A percentile compares a stretch with the other conserved stretches of the same genome.
These are phyloP conservation scores for Arthrobotrys megalospora DNA, from an alignment of 2,329 filamentous ascomycete genomes.

Conservation along the genomic window DNA sequence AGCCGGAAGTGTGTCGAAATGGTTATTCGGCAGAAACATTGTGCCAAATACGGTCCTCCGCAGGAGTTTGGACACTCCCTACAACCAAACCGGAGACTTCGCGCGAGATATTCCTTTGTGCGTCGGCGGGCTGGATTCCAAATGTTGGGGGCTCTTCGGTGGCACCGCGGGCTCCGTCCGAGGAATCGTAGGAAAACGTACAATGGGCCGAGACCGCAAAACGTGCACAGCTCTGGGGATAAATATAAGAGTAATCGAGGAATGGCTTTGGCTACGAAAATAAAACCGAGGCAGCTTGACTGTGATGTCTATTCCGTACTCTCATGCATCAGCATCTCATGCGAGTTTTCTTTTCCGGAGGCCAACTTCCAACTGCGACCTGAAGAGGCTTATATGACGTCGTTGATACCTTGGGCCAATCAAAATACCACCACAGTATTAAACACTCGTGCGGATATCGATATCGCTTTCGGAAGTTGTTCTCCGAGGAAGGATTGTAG, in stretches of 20 bases:
- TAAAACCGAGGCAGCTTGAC: not conserved
- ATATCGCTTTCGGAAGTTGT: not conserved
- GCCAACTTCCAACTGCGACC: constrained; percentile 4
- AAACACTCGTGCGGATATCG: not conserved
- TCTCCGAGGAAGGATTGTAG: not conserved
- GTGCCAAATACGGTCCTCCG: not conserved
- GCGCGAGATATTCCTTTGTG: not conserved
- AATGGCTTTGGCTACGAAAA: not conserved
- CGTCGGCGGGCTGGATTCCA: not conserved
- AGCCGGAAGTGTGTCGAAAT: constrained; percentile 25
- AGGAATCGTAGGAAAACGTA: not conserved
- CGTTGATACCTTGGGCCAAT: not conserved
- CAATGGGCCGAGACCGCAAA: not conserved
- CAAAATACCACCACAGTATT: not conserved
- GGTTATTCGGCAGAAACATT: constrained; percentile 22
- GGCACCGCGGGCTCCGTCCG: not conserved
- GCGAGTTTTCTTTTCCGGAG: not conserved
- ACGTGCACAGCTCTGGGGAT: not conserved
- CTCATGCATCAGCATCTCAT: not conserved
- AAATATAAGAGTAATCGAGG: not conserved
- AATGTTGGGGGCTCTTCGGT: not conserved
- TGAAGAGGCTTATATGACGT: not conserved
- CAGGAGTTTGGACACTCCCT: not conserved
- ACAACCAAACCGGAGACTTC: not conserved
- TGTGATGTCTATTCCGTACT: not conserved